A percentile compares a stretch with the other conserved stretches of the same genome.
Evolutionary conservation across 306 rosid genomes (phyloP).

Genomic region (Mimosa pudica): DNA sequence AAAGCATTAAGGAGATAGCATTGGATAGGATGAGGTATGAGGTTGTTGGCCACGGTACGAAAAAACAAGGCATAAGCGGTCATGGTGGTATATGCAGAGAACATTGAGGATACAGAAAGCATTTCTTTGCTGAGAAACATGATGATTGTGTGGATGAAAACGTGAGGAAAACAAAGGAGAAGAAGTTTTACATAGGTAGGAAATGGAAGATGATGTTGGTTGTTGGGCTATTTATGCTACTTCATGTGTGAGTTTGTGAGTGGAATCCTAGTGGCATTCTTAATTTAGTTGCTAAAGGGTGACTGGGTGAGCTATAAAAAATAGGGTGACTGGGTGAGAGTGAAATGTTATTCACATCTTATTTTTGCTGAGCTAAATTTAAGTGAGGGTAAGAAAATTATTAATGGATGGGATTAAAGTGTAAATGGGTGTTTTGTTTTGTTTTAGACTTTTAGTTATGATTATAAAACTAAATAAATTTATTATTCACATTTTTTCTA

Average conservation of each 20-base stretch:
- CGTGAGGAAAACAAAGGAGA: not conserved
- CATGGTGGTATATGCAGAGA: slow-evolving; percentile 86
- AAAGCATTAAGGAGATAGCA: slow-evolving; percentile 46
- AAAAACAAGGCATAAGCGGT: slow-evolving; percentile 69
- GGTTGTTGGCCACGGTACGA: slow-evolving; percentile 70
- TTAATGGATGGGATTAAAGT: too few relatives aligned
- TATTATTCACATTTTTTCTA: too few relatives aligned
- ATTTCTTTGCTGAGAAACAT: slow-evolving; percentile 65
- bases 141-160: not conserved
- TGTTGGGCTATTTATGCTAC: not conserved
- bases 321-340: too few relatives aligned
- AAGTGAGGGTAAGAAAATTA: too few relatives aligned
- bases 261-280: not conserved
- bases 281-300: too few relatives aligned
- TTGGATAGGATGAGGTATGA: slow-evolving; percentile 68
- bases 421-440: too few relatives aligned
- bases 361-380: too few relatives aligned
- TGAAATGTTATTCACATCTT: too few relatives aligned
- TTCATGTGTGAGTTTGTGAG: not conserved
- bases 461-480: too few relatives aligned
- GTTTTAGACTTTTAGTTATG: too few relatives aligned
- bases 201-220: not conserved
- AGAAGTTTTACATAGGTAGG: not conserved
- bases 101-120: slow-evolving; percentile 73
- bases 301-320: too few relatives aligned